phyloP scores from a whole-genome alignment of 208 protist species.

The Trypanosoma lewisi region DNA sequence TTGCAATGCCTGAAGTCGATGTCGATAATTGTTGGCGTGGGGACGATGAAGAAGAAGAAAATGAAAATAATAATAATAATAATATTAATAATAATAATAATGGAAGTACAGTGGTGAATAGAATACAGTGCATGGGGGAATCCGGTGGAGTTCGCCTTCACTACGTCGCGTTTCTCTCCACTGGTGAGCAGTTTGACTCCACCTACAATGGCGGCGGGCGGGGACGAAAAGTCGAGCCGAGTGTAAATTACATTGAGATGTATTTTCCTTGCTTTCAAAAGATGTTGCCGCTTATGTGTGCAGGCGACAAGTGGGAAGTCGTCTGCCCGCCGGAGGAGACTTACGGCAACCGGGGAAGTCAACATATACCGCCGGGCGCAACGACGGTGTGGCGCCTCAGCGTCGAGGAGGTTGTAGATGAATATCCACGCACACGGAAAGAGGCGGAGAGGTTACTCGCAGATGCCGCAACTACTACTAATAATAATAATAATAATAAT shows the following conservation, averaged over 20 bases:
- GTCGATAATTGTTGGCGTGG: conserved; percentile 18
- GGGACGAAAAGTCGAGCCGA: no score
- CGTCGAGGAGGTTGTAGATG: conserved; percentile 1
- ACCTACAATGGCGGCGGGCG: no score
- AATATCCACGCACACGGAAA: not conserved
- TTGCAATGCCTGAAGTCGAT: conserved; percentile 17
- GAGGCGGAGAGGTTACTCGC: conserved; percentile 13
- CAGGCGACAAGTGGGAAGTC: conserved; percentile 47
- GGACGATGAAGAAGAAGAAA: conserved; percentile 8
- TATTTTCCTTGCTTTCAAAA: conserved; percentile 26
- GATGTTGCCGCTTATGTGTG: conserved; percentile 34
- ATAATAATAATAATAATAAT: no score
- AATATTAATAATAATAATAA: no score
- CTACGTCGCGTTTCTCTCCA: conserved; percentile 11
- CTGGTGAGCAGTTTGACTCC: conserved; percentile 18
- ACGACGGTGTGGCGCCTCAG: conserved; percentile 17
- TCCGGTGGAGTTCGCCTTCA: conserved; percentile 1
- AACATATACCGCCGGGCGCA: conserved; percentile 2
- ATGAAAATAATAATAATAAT: no score
- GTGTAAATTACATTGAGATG: not conserved
- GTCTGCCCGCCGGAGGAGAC: conserved; percentile 28
- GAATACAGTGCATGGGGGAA: conserved; percentile 10
- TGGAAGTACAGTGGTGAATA: not conserved
- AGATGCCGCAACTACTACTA: no score
- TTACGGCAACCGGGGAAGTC: conserved; percentile 1